Evolutionary conservation across 805 yeast species (phyloP).

Genomic region (Ogataea wickerhamii): DNA sequence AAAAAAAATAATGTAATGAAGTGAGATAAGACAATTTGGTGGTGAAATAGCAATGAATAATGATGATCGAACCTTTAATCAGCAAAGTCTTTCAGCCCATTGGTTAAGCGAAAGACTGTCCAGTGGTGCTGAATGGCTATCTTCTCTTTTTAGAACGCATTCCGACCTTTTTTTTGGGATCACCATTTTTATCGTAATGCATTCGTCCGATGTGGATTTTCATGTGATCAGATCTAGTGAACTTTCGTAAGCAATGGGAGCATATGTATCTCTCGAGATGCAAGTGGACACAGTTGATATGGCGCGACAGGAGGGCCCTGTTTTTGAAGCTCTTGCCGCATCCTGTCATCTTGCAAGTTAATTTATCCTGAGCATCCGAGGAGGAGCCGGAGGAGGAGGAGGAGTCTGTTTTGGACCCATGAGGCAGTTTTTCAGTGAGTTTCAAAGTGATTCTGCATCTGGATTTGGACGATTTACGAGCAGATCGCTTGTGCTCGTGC

Average conservation of each 20-base stretch:
- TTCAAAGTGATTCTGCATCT: constrained; percentile 7
- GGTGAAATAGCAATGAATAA: too few relatives aligned
- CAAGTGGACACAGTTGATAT: constrained; percentile 60
- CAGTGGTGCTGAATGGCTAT: too few relatives aligned
- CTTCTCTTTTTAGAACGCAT: constrained; percentile 9
- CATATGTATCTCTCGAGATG: constrained; percentile 53
- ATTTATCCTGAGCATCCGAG: constrained; percentile 32
- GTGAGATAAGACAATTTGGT: too few relatives aligned
- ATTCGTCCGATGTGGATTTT: constrained; percentile 56
- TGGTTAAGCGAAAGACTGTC: too few relatives aligned
- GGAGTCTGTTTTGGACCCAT: constrained; percentile 1
- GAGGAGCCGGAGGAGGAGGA: too few relatives aligned
- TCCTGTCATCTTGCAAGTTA: constrained; percentile 32
- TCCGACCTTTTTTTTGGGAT: constrained; percentile 5
- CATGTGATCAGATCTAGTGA: constrained; percentile 64
- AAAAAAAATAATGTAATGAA: too few relatives aligned
- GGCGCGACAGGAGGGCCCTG: constrained; percentile 65
- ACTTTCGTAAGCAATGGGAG: constrained; percentile 53
- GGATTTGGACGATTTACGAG: too few relatives aligned
- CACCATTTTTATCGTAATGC: constrained; percentile 18
- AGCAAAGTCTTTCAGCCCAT: too few relatives aligned
- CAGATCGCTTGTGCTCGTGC: not conserved
- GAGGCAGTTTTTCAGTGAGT: constrained; percentile 9
- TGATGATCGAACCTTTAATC: too few relatives aligned
- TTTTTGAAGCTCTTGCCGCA: constrained; percentile 50